Evolutionary conservation across 2,329 filamentous ascomycete species (phyloP).

Genomic region (Diaporthe destruens): DNA sequence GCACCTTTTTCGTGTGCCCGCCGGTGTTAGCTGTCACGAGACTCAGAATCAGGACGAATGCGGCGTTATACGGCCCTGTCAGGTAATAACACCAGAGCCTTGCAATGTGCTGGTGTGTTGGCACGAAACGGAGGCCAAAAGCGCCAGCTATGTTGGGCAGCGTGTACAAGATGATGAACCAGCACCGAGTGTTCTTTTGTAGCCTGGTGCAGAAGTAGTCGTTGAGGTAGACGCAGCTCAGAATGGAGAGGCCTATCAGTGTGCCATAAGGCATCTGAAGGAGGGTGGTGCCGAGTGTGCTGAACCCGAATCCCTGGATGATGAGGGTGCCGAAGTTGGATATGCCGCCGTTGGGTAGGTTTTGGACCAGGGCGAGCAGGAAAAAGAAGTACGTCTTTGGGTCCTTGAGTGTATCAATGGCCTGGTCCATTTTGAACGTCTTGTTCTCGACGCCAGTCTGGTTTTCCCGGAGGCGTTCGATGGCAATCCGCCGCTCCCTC

Average conservation of each 20-base stretch:
- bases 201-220: constrained; percentile 44
- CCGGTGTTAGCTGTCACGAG: constrained; percentile 46
- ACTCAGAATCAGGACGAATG: constrained; percentile 61
- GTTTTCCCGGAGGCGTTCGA: constrained; percentile 50
- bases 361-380: constrained; percentile 42
- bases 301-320: constrained; percentile 65
- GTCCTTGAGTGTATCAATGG: constrained; percentile 51
- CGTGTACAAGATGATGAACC: constrained; percentile 61
- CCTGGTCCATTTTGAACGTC: constrained; percentile 48
- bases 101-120: constrained; percentile 57
- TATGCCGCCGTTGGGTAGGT: constrained; percentile 48
- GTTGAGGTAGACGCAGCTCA: constrained; percentile 44
- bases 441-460: constrained; percentile 53
- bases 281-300: constrained; percentile 56
- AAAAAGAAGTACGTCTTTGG: constrained; percentile 48
- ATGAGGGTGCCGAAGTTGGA: constrained; percentile 62
- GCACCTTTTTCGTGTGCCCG: constrained; percentile 46
- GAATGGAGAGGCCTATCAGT: constrained; percentile 47
- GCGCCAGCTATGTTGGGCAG: constrained; percentile 65
- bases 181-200: constrained; percentile 45
- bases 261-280: constrained; percentile 47
- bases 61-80: constrained; percentile 67
- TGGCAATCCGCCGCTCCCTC: constrained; percentile 48
- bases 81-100: constrained; percentile 67
- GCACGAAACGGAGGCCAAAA: constrained; percentile 65